Base-by-base conservation (phyloP, 306 rosid species). In the Neltuma alba region DNA sequence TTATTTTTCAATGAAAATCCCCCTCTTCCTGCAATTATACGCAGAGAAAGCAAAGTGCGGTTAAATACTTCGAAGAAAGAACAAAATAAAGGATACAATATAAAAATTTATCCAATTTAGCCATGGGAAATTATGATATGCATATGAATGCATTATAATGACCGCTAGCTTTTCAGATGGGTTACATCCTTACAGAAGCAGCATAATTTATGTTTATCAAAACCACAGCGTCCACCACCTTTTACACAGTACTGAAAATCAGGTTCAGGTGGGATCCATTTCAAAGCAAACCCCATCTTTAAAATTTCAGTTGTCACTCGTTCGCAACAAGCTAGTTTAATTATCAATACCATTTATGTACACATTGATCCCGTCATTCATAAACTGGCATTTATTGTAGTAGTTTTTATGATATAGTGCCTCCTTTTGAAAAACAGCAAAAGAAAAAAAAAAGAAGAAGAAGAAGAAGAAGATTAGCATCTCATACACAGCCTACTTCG, bases 141-240 rank as follows among this genome's bases (percentile, higher is more conserved):
- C 18, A 38, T 10, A 62, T 60, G 60, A 76, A 70, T 62, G 23
- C 72, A 70, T 76, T 91, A 90, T 89, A 92, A 60, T 82, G 66
- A 65, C 85, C 76, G 79, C 94, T 52, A 94, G 48, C 80, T 77
- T 79, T 80, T 72, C 0, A 4, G 15, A 79, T 84, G 90, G 40
- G 89, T 75, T 57, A 84, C 47, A 76, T 88, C 92, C 25, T 79
- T 81, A 80, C 93, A 89, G 82, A 83, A 89, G 74, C 92, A 92
- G 61, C 79, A 38, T 66, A 88, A 84, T 70, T 80, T 30, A 61
- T 78, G 75, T 50, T 66, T 33, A 31, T 78, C 83, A 68, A 83
- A 86, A 48, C 94, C 92, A 82, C 98, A 90, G 7, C 86, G 78
- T 23, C 96, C 91, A 7, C 91, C 93, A 71, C 94, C 90, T 21